Conservation (phyloP, 2,329 filamentous ascomycete species). For the Colletotrichum destructivum region DNA sequence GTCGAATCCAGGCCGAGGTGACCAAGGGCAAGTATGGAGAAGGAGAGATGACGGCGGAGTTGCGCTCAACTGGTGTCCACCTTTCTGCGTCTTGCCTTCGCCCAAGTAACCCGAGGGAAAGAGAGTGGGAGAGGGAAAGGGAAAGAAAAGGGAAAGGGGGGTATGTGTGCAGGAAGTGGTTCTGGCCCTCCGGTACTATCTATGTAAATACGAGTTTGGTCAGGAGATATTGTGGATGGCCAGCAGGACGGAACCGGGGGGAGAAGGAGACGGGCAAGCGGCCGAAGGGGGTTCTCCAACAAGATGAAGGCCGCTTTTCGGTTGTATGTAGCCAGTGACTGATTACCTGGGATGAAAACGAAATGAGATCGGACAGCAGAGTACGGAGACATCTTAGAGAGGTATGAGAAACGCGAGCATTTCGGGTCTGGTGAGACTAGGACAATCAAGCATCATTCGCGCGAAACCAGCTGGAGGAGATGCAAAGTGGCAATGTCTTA, state of each 20-base stretch:
- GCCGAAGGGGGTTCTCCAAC: slow-evolving; percentile 20
- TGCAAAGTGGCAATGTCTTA: slow-evolving; percentile 32
- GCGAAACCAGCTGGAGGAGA: slow-evolving; percentile 29
- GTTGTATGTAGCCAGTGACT: slow-evolving; percentile 13
- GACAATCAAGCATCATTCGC: slow-evolving; percentile 25
- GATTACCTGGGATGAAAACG: slow-evolving; percentile 18
- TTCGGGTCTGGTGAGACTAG: slow-evolving; percentile 38
- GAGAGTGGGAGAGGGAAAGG: too few species aligned
- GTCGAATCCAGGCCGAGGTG: background rate
- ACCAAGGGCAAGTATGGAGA: background rate
- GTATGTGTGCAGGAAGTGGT: slow-evolving; percentile 8
- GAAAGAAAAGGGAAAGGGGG: too few species aligned
- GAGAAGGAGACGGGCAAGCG: slow-evolving; percentile 7
- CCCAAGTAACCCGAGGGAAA: slow-evolving; percentile 2
- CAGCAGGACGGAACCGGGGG: slow-evolving; percentile 19
- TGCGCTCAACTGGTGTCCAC: slow-evolving; percentile 28
- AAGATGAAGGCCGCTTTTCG: slow-evolving; percentile 19
- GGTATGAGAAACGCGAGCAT: slow-evolving; percentile 23
- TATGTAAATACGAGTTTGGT: slow-evolving; percentile 35
- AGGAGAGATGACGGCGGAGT: slow-evolving; percentile 32
- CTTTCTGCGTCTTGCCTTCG: background rate
- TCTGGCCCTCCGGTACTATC: background rate
- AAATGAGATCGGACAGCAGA: slow-evolving; percentile 19
- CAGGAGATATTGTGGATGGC: slow-evolving; percentile 19
- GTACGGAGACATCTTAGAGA: slow-evolving; percentile 5